These are phyloP conservation scores for Zasmidium angulare DNA, from an alignment of 2,329 filamentous ascomycete genomes.

Conservation along the genomic window DNA sequence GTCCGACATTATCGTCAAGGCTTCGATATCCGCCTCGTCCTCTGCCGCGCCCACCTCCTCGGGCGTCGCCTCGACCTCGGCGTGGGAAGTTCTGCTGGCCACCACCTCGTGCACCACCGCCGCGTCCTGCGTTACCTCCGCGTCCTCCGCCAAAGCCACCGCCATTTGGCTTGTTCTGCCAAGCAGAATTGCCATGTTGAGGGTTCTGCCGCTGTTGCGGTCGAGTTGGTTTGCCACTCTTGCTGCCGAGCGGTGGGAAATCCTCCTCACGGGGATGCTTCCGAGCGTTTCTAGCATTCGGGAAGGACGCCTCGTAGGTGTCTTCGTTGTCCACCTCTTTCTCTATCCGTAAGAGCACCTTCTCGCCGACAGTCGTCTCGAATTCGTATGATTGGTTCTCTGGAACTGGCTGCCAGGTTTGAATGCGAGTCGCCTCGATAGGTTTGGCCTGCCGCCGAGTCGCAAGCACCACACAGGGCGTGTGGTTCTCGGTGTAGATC, in stretches of 20 bases:
- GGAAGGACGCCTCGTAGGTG: constrained; percentile 63
- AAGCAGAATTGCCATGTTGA: not conserved
- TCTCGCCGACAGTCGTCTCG: constrained; percentile 82
- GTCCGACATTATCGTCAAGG: constrained; percentile 43
- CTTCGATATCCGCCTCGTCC: constrained; percentile 39
- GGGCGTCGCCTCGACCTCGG: constrained; percentile 24
- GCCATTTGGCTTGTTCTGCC: constrained; percentile 15
- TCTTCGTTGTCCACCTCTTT: constrained; percentile 64
- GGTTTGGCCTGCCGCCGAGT: constrained; percentile 73
- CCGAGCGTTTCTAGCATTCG: constrained; percentile 61
- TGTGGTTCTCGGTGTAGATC: constrained; percentile 76
- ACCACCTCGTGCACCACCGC: constrained; percentile 26
- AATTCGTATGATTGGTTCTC: constrained; percentile 72
- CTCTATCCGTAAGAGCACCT: constrained; percentile 78
- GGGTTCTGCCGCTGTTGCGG: constrained; percentile 29
- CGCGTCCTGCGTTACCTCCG: constrained; percentile 37
- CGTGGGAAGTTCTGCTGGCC: constrained; percentile 42
- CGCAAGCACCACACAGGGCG: constrained; percentile 79
- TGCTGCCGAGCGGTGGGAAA: constrained; percentile 32
- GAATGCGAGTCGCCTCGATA: constrained; percentile 77
- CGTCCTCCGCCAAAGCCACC: constrained; percentile 31
- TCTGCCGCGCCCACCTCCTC: constrained; percentile 30
- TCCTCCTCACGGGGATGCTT: constrained; percentile 63
- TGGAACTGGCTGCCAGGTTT: constrained; percentile 76
- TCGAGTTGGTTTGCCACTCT: constrained; percentile 24